phyloP scores from a whole-genome alignment of 129 eudicot species.

The Logfia minima region DNA sequence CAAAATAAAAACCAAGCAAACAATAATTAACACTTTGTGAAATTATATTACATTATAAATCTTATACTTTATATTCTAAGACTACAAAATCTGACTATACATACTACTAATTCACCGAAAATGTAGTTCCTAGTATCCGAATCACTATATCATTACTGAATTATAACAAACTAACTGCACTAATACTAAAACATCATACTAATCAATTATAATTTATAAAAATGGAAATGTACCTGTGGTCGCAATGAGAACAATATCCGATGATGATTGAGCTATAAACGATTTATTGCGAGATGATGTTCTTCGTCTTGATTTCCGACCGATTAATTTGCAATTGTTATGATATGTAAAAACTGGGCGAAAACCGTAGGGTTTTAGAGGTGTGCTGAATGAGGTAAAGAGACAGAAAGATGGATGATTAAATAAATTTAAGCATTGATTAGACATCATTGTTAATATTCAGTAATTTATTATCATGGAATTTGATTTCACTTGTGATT shows the following conservation, averaged over 20 bases:
- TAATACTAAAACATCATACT: not conserved
- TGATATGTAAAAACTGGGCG: slow-evolving; percentile 30
- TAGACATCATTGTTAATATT: slow-evolving; percentile 42
- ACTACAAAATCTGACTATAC: not conserved
- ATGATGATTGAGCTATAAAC: slow-evolving; percentile 30
- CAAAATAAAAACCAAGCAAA: not conserved
- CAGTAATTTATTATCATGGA: not conserved
- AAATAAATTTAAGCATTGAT: slow-evolving; percentile 33
- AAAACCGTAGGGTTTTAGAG: slow-evolving; percentile 36
- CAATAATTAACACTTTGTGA: not conserved
- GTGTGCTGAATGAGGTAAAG: slow-evolving; percentile 29
- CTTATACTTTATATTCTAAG: slow-evolving; percentile 12
- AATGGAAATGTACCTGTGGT: slow-evolving; percentile 49
- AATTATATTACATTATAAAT: not conserved
- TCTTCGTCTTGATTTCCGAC: slow-evolving; percentile 22
- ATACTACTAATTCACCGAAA: not conserved
- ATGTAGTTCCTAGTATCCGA: slow-evolving; percentile 1
- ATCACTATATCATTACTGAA: slow-evolving; percentile 9
- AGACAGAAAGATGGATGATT: slow-evolving; percentile 36
- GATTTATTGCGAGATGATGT: slow-evolving; percentile 22
- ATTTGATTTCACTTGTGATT: slow-evolving; percentile 15
- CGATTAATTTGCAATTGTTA: slow-evolving; percentile 14
- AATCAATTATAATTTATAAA: not conserved
- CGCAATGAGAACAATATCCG: slow-evolving; percentile 53
- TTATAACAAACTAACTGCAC: not conserved